phyloP scores from a whole-genome alignment of 768 basidiomycete genomes.

The Mycena chlorophos region DNA sequence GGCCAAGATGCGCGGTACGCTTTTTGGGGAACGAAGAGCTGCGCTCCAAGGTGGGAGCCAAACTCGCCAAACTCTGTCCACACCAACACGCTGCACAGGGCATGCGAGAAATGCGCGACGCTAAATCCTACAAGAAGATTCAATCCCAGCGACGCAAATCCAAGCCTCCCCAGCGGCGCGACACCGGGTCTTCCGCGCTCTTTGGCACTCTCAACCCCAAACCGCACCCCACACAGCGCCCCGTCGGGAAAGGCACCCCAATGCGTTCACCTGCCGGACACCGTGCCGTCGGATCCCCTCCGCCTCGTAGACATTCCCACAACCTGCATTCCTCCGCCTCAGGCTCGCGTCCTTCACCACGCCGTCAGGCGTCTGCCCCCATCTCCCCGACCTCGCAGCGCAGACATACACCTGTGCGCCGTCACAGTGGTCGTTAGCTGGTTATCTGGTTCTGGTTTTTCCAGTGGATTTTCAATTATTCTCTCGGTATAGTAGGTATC shows the following conservation, averaged over 20 bases:
- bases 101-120: conserved; percentile 69
- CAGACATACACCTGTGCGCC: background rate
- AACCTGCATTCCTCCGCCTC: background rate
- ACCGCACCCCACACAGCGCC: conserved; percentile 7
- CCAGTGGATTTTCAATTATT: conserved; percentile 3
- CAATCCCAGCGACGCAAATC: conserved; percentile 16
- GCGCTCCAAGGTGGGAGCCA: conserved; percentile 44
- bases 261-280: conserved; percentile 20
- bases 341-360: conserved; percentile 1
- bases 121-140: conserved; percentile 31
- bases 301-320: conserved; percentile 17
- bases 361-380: conserved; percentile 7
- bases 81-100: conserved; percentile 38
- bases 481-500: too few relatives aligned
- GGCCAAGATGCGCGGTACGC: conserved; percentile 75
- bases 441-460: background rate
- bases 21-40: conserved; percentile 64
- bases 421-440: background rate
- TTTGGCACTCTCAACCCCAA: conserved; percentile 22
- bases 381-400: conserved; percentile 6
- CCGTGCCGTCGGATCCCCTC: conserved; percentile 18
- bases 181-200: conserved; percentile 19
- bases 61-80: too few relatives aligned
- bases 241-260: conserved; percentile 12
- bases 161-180: conserved; percentile 20